phyloP scores from a whole-genome alignment of 805 yeast species.

The Ogataea nitratoaversa region DNA sequence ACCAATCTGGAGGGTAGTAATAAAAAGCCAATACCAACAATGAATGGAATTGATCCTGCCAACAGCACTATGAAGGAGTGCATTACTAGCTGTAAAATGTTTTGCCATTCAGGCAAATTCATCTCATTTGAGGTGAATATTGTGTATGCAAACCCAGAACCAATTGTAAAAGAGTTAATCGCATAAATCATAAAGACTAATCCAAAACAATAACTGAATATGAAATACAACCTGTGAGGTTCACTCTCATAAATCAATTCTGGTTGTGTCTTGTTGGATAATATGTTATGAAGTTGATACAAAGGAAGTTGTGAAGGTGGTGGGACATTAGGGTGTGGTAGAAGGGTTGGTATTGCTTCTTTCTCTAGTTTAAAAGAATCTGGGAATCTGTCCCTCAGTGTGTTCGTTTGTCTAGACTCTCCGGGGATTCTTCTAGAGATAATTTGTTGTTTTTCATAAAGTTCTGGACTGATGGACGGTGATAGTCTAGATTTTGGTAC shows the following conservation, averaged over 20 bases:
- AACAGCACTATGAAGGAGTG: constrained; percentile 32
- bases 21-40: constrained; percentile 37
- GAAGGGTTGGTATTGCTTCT: constrained; percentile 58
- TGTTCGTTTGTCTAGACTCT: constrained; percentile 41
- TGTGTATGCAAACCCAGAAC: constrained; percentile 22
- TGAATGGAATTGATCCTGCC: constrained; percentile 39
- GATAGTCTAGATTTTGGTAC: no score
- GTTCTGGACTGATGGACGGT: constrained; percentile 18
- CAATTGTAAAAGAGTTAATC: constrained; percentile 36
- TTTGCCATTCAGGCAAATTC: constrained; percentile 23
- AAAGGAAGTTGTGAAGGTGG: constrained; percentile 58
- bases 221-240: constrained; percentile 73
- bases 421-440: constrained; percentile 52
- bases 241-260: constrained; percentile 81
- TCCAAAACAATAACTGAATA: constrained; percentile 65
- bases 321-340: constrained; percentile 78
- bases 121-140: constrained; percentile 30
- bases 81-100: constrained; percentile 19
- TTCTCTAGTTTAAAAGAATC: constrained; percentile 55
- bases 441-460: constrained; percentile 26
- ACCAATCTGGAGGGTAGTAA: constrained; percentile 66
- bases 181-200: constrained; percentile 69
- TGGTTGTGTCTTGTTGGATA: constrained; percentile 51
- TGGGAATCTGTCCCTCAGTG: constrained; percentile 57
- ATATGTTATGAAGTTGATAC: constrained; percentile 55